phyloP scores from a whole-genome alignment of 2,329 filamentous ascomycete species.

The Ceratocystis harringtonii region DNA sequence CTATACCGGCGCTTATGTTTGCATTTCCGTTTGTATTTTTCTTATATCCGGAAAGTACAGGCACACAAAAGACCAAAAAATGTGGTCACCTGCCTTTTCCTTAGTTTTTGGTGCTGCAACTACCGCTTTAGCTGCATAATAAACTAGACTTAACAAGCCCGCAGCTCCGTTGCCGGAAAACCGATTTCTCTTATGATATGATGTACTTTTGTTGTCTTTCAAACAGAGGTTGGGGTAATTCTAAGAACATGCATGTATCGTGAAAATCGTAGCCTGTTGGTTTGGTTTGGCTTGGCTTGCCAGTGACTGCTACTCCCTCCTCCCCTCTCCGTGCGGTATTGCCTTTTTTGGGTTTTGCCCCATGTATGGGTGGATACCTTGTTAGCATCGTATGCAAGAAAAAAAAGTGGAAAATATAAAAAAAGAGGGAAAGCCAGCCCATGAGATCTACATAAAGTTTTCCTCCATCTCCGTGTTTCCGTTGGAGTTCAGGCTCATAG shows the following conservation, averaged over 20 bases:
- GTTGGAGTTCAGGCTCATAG: constrained; percentile 11
- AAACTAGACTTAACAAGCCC: neutral
- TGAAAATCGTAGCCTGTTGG: too few species aligned
- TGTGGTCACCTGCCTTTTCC: neutral
- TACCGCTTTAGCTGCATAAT: neutral
- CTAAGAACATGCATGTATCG: too few species aligned
- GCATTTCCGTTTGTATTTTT: neutral
- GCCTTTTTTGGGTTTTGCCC: too few species aligned
- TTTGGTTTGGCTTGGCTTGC: too few species aligned
- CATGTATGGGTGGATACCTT: too few species aligned
- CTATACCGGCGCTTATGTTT: neutral
- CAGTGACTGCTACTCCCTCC: too few species aligned
- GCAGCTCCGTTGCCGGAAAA: too few species aligned
- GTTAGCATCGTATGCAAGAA: too few species aligned
- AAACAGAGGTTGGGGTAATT: too few species aligned
- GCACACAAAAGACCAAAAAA: neutral
- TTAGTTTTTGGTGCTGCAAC: neutral
- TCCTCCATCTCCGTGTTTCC: constrained; percentile 18
- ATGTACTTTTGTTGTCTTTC: too few species aligned
- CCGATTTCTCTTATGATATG: too few species aligned
- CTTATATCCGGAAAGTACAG: neutral
- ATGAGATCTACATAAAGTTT: constrained; percentile 17
- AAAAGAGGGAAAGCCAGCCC: neutral
- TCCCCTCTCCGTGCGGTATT: too few species aligned
- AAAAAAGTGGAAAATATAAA: neutral